Evolutionary conservation across 106 monocot species (phyloP), one percentile per base, ranked within the genome.

Genomic region (Phalaenopsis aphrodite): DNA sequence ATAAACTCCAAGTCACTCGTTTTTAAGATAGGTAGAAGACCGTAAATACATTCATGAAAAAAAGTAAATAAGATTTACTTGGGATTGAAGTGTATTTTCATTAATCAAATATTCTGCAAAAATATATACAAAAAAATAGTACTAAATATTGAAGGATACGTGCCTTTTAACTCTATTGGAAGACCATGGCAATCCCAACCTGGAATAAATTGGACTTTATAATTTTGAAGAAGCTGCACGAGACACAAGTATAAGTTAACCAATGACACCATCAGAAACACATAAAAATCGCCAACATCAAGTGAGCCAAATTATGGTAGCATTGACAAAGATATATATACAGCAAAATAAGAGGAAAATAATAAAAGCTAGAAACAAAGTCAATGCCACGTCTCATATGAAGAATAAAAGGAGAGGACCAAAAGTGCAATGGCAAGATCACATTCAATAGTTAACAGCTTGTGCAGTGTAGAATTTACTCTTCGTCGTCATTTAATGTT

Each of bases 101-200:
- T 11, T 38, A 39, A 15, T 39, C 69, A 69, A 38, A 69, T 69
- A 69, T 39, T 69, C 38, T 39, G 39, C 69, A 39, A 10, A 69
- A 39, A 39, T 15, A 39, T 38, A 15, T 39, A 12, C 5, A 69
- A 74, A 3, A 73, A 74, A 77, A 41, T 57, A 73, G 38, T 72
- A 43, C 42, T 52, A 61, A 69, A 77, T 75, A 45, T 21, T 47
- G 19, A 67, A 41, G 3, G 67, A 56, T 41, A 88, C 91, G 79
- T 87, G 82, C 96, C 96, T 94, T 98, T 98, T 75, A 94, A 81
- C 79, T 98, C 97, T 73, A 98, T 98, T 49, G 97, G 97, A 75
- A 98, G 88, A n/a, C 97, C 97, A 84, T 98, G 97, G 65, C 97
- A 98, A 79, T 98, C 97, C 97, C 97, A 98, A 14, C 97, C 97